Conservation (phyloP, 345 rosid species). For the Anastatica hierochuntica region DNA sequence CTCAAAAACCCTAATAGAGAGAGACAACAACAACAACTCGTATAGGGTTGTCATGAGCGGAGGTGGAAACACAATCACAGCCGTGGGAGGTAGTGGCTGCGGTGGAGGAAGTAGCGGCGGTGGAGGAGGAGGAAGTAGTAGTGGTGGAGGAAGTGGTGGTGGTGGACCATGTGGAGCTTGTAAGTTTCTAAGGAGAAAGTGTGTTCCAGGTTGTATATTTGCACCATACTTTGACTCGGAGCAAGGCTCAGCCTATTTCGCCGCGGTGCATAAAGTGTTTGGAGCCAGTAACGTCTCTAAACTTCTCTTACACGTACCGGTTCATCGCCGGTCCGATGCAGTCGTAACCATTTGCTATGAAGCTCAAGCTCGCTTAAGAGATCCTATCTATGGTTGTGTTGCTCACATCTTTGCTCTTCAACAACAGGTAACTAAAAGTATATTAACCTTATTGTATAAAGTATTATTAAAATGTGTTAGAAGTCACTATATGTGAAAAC, state of each 20-base stretch:
- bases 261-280: conserved; percentile 76
- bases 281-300: conserved; percentile 95
- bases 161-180: conserved; percentile 86
- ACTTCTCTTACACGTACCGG: conserved; percentile 57
- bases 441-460: background rate
- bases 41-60: conserved; percentile 58
- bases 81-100: conserved; percentile 30
- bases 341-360: conserved; percentile 72
- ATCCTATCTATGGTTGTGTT: conserved; percentile 81
- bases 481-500: conserved; percentile 14
- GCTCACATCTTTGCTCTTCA: conserved; percentile 77
- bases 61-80: conserved; percentile 35
- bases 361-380: conserved; percentile 68
- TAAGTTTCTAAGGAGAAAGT: conserved; percentile 74
- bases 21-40: background rate
- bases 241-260: conserved; percentile 78
- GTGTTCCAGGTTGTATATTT: conserved; percentile 70
- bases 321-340: conserved; percentile 57
- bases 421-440: conserved; percentile 44
- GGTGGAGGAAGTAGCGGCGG: conserved; percentile 24
- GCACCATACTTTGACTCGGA: conserved; percentile 84
- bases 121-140: conserved; percentile 28
- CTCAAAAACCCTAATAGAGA: conserved; percentile 3
- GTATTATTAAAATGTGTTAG: conserved; percentile 6
- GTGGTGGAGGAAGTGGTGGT: conserved; percentile 25